A percentile compares a stretch with the other conserved stretches of the same genome.
These are phyloP conservation scores for Suhomyces prunicola DNA, from an alignment of 805 yeast genomes.

Conservation along the genomic window DNA sequence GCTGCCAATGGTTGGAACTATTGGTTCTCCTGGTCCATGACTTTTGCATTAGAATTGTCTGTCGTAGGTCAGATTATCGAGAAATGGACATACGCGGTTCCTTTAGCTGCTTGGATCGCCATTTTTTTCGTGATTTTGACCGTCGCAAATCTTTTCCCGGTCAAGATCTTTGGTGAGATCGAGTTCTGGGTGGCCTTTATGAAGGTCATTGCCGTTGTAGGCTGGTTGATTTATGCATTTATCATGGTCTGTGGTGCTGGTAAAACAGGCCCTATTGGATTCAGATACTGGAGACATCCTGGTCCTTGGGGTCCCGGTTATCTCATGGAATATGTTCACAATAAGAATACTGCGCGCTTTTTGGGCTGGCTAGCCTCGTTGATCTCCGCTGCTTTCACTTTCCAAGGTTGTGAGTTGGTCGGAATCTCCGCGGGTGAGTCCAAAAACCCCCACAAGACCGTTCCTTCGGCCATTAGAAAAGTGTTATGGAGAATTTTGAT, in stretches of 20 bases:
- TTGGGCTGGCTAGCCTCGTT: constrained; percentile 69
- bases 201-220: constrained; percentile 66
- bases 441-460: constrained; percentile 62
- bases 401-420: constrained; percentile 74
- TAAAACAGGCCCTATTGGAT: constrained; percentile 65
- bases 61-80: constrained; percentile 64
- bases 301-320: constrained; percentile 73
- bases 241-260: constrained; percentile 79
- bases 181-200: constrained; percentile 72
- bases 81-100: constrained; percentile 69
- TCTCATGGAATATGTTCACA: constrained; percentile 31
- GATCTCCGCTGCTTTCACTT: constrained; percentile 74
- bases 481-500: constrained; percentile 63
- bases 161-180: constrained; percentile 66
- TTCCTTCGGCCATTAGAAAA: constrained; percentile 69
- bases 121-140: constrained; percentile 61
- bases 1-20: constrained; percentile 71
- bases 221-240: constrained; percentile 65
- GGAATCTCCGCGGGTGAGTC: constrained; percentile 78
- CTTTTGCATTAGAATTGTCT: constrained; percentile 71
- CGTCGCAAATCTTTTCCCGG: constrained; percentile 59
- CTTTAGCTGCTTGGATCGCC: constrained; percentile 68
- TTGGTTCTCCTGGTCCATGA: constrained; percentile 77
- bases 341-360: constrained; percentile 54
- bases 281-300: constrained; percentile 78